Percentiles rank a stretch among this genome's conserved stretches.
phyloP scores from a whole-genome alignment of 2,329 filamentous ascomycete genomes.

The Botrytis porri region DNA sequence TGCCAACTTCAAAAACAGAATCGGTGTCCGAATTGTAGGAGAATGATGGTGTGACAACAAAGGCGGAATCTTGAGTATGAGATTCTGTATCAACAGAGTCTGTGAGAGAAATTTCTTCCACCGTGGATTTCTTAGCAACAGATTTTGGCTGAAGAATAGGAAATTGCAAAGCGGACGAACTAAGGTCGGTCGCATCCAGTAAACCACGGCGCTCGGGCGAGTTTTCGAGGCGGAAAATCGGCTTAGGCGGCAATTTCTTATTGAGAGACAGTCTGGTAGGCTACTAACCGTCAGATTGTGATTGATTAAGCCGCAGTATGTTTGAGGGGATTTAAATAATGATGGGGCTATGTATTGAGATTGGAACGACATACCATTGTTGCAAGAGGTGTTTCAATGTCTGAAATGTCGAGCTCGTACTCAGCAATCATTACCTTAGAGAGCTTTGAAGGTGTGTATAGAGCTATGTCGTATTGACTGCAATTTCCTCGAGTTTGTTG shows the following conservation, averaged over 20 bases:
- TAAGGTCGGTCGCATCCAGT: conserved; percentile 12
- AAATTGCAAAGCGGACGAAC: conserved; percentile 3
- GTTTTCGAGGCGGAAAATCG: neutral
- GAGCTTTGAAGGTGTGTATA: conserved; percentile 7
- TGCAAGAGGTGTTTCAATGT: neutral
- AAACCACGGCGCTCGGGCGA: conserved; percentile 10
- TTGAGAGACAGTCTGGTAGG: conserved; percentile 3
- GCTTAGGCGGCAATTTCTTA: conserved; percentile 4
- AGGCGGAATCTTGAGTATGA: neutral
- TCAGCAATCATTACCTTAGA: conserved; percentile 14
- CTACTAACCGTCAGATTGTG: neutral
- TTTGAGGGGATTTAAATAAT: neutral
- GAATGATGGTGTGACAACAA: neutral
- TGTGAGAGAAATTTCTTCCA: neutral
- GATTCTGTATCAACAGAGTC: neutral
- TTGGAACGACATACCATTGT: conserved; percentile 10
- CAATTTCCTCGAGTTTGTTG: neutral
- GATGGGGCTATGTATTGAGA: neutral
- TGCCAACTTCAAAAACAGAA: neutral
- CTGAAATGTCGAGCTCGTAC: neutral
- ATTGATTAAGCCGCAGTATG: neutral
- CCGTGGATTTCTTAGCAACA: neutral
- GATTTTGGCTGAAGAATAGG: neutral
- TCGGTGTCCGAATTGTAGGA: neutral
- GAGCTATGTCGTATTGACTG: neutral